Percentiles rank a stretch among this genome's conserved stretches.
phyloP scores from a whole-genome alignment of 169 alveolate genomes.

The Cryptosporidium sp. region DNA sequence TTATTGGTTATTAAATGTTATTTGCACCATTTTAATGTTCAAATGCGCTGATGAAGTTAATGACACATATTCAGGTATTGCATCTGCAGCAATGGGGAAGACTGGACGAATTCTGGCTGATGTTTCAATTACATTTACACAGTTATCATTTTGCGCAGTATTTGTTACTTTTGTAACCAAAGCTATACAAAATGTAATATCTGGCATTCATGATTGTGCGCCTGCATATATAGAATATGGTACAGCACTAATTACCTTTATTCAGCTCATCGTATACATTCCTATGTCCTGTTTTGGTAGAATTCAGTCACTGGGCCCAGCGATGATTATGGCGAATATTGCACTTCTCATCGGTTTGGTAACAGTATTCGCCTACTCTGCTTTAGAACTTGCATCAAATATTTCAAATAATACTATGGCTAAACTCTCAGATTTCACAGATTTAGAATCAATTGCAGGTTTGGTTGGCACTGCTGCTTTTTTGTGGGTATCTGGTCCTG shows the following conservation, averaged over 20 bases:
- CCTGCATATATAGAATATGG: slow-evolving; percentile 60
- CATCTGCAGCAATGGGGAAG: slow-evolving; percentile 46
- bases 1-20: slow-evolving; percentile 53
- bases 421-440: slow-evolving; percentile 3
- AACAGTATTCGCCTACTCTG: slow-evolving; percentile 35
- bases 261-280: slow-evolving; percentile 33
- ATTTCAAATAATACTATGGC: slow-evolving; percentile 4
- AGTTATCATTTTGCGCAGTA: slow-evolving; percentile 52
- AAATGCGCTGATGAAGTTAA: slow-evolving; percentile 66
- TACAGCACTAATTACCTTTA: slow-evolving; percentile 54
- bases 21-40: slow-evolving; percentile 53
- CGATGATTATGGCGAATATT: slow-evolving; percentile 48
- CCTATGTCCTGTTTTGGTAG: slow-evolving; percentile 65
- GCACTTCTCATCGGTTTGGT: slow-evolving; percentile 25
- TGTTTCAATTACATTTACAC: slow-evolving; percentile 22
- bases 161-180: slow-evolving; percentile 68
- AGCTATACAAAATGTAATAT: slow-evolving; percentile 60
- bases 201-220: slow-evolving; percentile 41
- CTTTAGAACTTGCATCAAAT: slow-evolving; percentile 10
- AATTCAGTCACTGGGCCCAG: slow-evolving; percentile 64
- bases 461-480: slow-evolving; percentile 56
- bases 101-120: slow-evolving; percentile 51
- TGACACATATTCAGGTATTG: slow-evolving; percentile 62
- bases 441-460: slow-evolving; percentile 51
- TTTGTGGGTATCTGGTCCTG: slow-evolving; percentile 74